Base-by-base conservation (phyloP, 2,329 filamentous ascomycete species). In the Fusarium decemcellulare region DNA sequence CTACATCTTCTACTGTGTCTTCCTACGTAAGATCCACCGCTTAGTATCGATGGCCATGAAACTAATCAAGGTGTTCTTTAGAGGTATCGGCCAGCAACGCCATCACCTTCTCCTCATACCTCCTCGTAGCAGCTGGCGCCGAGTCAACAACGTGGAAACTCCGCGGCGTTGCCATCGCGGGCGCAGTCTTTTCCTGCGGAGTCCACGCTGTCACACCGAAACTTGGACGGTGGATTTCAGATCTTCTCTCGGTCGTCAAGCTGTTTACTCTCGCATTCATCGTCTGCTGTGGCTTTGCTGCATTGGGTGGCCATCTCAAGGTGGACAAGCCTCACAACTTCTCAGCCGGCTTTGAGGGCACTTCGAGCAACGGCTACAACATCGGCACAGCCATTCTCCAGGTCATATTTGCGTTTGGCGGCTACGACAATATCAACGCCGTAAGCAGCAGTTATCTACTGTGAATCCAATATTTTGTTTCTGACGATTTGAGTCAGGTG, bases 1-100 rank as follows among this genome's bases (percentile, higher is more conserved):
- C 4, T 72, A 73, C 30, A 57, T 71, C 29, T 73, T 73, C 18
- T 73, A 65, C 54, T 73, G 70, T 37, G 61, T 72, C 2, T 73
- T 73, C 15, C 52, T 73, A 2, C 70, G 58, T 65, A 27, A 47
- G 54, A 43, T 16, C 5, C 7, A 4, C 8, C 12, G 10, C 10
- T 15, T 1, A 23, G 2, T 32, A 3, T 8, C 5, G 5, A 29
- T 15, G 5, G 6, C n/a, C 6, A 8, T 9, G 9, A 5, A 37
- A 4, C 15, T 51, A 14, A 29, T 34, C 44, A 11, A 44, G 7
- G 15, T 11, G 16, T 8, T 36, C 27, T 37, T 2, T 12, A 63
- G 61, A 63, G 47, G 51, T 63, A 18, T 63, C 61, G 3, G 61
- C 61, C 1, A 63, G 61, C 16, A 63, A 63, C 18, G 61, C 61